Conservation (phyloP, 331 rosid species). For the Quercus phellos region DNA sequence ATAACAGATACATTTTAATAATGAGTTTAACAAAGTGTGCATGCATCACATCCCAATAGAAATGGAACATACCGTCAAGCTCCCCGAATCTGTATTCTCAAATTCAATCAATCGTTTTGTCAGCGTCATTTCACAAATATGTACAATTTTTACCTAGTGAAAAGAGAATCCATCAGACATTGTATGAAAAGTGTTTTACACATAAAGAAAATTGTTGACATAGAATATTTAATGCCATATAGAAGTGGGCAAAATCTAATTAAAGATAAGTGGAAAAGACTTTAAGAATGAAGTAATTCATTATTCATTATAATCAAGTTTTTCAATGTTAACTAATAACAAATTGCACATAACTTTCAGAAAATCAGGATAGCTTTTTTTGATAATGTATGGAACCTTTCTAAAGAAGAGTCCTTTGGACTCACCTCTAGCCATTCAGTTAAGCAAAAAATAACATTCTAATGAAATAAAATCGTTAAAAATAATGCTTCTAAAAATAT, state of each 20-base stretch:
- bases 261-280: not conserved
- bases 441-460: not conserved
- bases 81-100: slow-evolving; percentile 85
- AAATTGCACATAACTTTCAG: not conserved
- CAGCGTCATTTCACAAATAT: slow-evolving; percentile 88
- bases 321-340: not conserved
- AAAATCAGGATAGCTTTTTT: not conserved
- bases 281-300: not conserved
- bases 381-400: too few relatives aligned
- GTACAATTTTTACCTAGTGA: slow-evolving; percentile 67
- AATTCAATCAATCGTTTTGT: slow-evolving; percentile 81
- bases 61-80: slow-evolving; percentile 71
- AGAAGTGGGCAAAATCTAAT: not conserved
- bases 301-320: not conserved
- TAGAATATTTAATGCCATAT: not conserved
- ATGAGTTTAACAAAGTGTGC: not conserved
- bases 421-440: too few relatives aligned
- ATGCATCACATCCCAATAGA: not conserved
- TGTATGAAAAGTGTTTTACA: not conserved
- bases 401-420: too few relatives aligned
- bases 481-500: not conserved
- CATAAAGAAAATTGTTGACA: not conserved
- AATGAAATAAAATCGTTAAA: not conserved
- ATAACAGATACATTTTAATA: not conserved
- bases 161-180: slow-evolving; percentile 2